Base-by-base conservation (phyloP, 306 rosid species). In the Cucumis melo region DNA sequence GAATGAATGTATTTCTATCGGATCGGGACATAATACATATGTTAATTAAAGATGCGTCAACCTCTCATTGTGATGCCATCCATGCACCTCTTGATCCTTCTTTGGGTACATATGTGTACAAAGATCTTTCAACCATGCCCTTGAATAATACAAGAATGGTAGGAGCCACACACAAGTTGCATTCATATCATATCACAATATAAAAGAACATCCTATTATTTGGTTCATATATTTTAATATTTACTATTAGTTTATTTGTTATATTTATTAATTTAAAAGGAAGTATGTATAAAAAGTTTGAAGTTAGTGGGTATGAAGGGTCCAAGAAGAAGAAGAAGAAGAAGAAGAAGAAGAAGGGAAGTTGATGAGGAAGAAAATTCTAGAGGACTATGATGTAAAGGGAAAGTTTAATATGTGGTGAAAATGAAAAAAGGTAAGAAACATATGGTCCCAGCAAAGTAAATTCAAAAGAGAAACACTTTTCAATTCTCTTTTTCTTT, bases 391-490 rank as follows among this genome's bases (percentile, higher is more conserved):
- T 71, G 14, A 68, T 50, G 55, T 41, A 67, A 67, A 67, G 55
- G 76, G 13, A 9, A 50, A 72, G 44, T 46, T 12, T 1, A 19
- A 36, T 36, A 15, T 15, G 76, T 16, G 76, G 55, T 71, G 32
- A 68, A 68, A 68, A 68, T 36, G 16, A 44, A 23, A 70, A 71
- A 48, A 15, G 29, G 29, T 38, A 41, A 48, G 16, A 72, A 17
- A 72, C 44, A 70, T 0, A 72, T 72, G 76, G 60, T 50, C 76
- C 76, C 76, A 72, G 27, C 23, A 72, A 72, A 50, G 60, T 72
- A 72, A 72, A 72, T 72, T 72, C 60, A 72, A 72, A 72, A 72
- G 10, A 16, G 32, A 70, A 50, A 50, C 76, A 23, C 7, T 44
- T 72, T 72, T 72, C 34, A 32, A 32, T 8, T 51, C 9, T 24